These are phyloP conservation scores for Eutypella sp. DNA, from an alignment of 2,329 filamentous ascomycete genomes.

Conservation along the genomic window DNA sequence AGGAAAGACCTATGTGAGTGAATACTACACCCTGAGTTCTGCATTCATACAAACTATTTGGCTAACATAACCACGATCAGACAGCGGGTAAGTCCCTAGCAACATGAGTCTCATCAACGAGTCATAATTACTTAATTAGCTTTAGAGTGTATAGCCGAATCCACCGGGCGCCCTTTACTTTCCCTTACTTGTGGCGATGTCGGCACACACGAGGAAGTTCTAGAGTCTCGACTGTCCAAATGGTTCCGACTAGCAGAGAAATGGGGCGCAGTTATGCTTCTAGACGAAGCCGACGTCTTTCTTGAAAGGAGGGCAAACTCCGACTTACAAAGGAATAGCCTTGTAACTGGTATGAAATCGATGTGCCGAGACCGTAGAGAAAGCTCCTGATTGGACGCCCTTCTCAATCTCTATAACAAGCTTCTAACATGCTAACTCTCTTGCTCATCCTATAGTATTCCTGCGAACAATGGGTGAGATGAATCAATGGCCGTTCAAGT, in stretches of 20 bases:
- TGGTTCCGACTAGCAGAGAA: slow-evolving; percentile 10
- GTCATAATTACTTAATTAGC: neutral
- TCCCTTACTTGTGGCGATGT: slow-evolving; percentile 17
- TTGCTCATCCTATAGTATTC: slow-evolving; percentile 9
- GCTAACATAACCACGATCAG: neutral
- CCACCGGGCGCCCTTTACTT: slow-evolving; percentile 15
- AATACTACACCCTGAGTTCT: too few species aligned
- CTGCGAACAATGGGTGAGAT: slow-evolving; percentile 14
- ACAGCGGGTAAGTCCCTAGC: neutral
- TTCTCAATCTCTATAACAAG: too few species aligned
- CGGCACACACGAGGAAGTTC: slow-evolving; percentile 4
- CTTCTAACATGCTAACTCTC: neutral
- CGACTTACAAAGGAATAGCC: slow-evolving; percentile 6
- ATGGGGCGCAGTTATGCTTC: slow-evolving; percentile 10
- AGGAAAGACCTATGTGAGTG: slow-evolving; percentile 15
- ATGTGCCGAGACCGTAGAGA: too few species aligned
- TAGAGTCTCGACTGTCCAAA: slow-evolving; percentile 1
- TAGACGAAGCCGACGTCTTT: too few species aligned
- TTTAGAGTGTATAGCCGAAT: slow-evolving; percentile 19
- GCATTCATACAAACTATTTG: too few species aligned
- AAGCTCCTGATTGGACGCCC: too few species aligned
- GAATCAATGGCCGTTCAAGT: neutral
- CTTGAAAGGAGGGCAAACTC: slow-evolving; percentile 4
- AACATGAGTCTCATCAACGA: neutral
- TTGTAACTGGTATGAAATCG: slow-evolving; percentile 5